Base-by-base conservation (phyloP, 2,329 filamentous ascomycete species). In the Botryotinia globosa region DNA sequence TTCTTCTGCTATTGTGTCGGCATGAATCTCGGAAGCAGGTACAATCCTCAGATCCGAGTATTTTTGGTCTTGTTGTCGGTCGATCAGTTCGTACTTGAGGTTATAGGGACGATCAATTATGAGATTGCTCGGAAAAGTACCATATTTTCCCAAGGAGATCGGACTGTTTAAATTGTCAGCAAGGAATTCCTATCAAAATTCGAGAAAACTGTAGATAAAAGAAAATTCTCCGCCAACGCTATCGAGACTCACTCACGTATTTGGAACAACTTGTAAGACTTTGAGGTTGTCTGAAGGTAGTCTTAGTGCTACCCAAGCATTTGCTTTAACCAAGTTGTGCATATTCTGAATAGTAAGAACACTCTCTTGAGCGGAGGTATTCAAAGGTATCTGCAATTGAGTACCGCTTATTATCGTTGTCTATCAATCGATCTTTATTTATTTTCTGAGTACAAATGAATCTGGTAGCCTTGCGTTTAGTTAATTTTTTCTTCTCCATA, bases 71-170 rank as follows among this genome's bases (percentile, higher is more conserved):
- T 90, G 86, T 39, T 85, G 82, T 79, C 88, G 89, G 78, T 97
- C 94, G 75, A 92, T 87, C 3, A 98, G 86, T 81, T 98, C 95
- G 83, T 94, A 99, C 0, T 94, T 98, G 74, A 97, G 85, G 83
- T 97, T 89, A 81, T 93, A 97, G 0, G 96, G 96, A 12, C 96
- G 91, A n/a, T 94, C 92, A 75, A 99, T 88, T 63, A 99, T 89
- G 45, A 96, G 88, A 80, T 98, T 98, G 69, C 93, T 90, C 25
- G 93, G 91, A 80, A 99, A 98, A 2, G 90, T 89, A 76, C 96
- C 96, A 81, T 96, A 97, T 88, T 98, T 98, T 72, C 94, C 94
- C 48, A 98, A 86, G 2, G 93, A 94, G 76, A 98, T 92, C 62
- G 89, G 93, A 58, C 94, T 98, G 78, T 56, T 12, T 74, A 34